phyloP scores from a whole-genome alignment of 805 yeast genomes.

The Metschnikowia drakensbergensis region DNA sequence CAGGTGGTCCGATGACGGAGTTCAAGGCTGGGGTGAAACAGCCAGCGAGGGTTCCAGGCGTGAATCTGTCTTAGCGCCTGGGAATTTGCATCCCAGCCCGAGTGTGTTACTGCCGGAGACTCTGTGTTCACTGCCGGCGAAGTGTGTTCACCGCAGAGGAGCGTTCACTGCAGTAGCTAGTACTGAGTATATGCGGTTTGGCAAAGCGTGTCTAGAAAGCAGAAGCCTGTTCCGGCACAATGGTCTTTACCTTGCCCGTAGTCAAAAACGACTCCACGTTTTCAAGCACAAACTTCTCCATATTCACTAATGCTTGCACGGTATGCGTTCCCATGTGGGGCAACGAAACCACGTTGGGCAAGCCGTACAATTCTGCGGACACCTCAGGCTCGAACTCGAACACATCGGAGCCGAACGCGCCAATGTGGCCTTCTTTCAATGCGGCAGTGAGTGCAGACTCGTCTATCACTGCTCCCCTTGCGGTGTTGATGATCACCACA shows the following conservation, averaged over 20 bases:
- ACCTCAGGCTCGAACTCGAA: slow-evolving; percentile 72
- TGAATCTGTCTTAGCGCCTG: not conserved
- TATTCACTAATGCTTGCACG: slow-evolving; percentile 64
- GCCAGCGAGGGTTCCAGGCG: too few species aligned
- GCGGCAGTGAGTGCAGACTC: slow-evolving; percentile 55
- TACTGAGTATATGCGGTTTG: too few species aligned
- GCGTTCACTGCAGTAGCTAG: too few species aligned
- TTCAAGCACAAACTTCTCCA: slow-evolving; percentile 76
- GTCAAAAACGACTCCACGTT: slow-evolving; percentile 58
- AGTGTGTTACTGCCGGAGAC: too few species aligned
- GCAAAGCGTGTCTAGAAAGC: not conserved
- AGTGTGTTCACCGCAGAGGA: too few species aligned
- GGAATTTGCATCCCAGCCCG: too few species aligned
- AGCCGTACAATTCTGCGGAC: slow-evolving; percentile 53
- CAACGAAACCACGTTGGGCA: slow-evolving; percentile 68
- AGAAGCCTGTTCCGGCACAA: slow-evolving; percentile 73
- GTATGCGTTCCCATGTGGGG: slow-evolving; percentile 92
- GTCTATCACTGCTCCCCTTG: slow-evolving; percentile 82
- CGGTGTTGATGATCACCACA: slow-evolving; percentile 75
- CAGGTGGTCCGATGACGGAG: not conserved
- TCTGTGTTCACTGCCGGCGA: too few species aligned
- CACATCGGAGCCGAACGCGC: slow-evolving; percentile 70
- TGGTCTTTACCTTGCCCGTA: slow-evolving; percentile 64
- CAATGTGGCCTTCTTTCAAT: slow-evolving; percentile 60
- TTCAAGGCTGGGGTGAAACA: too few species aligned